phyloP scores from a whole-genome alignment of 805 yeast species.

The Ogataea angusta region DNA sequence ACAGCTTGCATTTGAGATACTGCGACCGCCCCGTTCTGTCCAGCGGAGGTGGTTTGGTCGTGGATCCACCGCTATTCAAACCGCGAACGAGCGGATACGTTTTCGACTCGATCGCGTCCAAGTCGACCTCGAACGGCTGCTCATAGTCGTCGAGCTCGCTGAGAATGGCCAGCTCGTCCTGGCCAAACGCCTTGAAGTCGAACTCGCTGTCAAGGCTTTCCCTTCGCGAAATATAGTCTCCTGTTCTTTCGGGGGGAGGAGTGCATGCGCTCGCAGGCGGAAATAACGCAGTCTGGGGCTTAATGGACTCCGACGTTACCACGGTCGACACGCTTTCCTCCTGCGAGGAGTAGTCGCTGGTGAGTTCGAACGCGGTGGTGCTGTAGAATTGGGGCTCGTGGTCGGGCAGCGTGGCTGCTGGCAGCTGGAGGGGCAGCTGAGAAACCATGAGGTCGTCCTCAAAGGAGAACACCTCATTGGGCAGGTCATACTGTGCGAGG shows the following conservation, averaged over 20 bases:
- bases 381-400: conserved; percentile 11
- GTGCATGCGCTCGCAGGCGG: conserved; percentile 33
- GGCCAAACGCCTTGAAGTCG: conserved; percentile 16
- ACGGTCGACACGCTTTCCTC: conserved; percentile 13
- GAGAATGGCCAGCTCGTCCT: conserved; percentile 1
- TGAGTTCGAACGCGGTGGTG: conserved; percentile 8
- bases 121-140: conserved; percentile 5
- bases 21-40: conserved; percentile 27
- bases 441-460: conserved; percentile 13
- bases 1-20: conserved; percentile 46
- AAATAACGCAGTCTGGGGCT: conserved; percentile 17
- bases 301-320: conserved; percentile 3
- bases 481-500: conserved; percentile 7
- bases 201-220: conserved; percentile 24
- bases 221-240: conserved; percentile 18
- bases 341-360: conserved; percentile 16
- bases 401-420: conserved; percentile 4
- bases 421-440: conserved; percentile 3
- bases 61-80: conserved; percentile 54
- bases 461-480: conserved; percentile 10
- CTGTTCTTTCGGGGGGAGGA: conserved; percentile 23
- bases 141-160: conserved; percentile 5
- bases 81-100: conserved; percentile 51
- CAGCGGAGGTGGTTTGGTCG: conserved; percentile 51
- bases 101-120: conserved; percentile 13